Percentiles rank a stretch among this genome's conserved stretches.
These are phyloP conservation scores for Aspergillus fumigatus DNA, from an alignment of 2,329 filamentous ascomycete genomes.

Conservation along the genomic window DNA sequence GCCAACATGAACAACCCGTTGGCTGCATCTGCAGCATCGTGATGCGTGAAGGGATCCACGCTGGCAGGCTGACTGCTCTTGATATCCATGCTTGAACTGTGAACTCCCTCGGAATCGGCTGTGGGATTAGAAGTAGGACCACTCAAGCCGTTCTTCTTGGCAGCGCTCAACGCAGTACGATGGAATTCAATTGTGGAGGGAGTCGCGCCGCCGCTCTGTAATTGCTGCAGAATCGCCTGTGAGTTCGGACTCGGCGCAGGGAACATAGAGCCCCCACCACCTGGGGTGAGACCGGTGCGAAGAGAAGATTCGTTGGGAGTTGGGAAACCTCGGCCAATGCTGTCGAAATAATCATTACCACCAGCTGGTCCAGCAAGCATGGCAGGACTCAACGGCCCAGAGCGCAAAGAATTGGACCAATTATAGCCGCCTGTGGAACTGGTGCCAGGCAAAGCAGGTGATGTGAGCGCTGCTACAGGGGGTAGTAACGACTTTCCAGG, in stretches of 20 bases:
- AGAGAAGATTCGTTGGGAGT: slow-evolving; percentile 96
- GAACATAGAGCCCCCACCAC: slow-evolving; percentile 96
- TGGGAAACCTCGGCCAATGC: slow-evolving; percentile 76
- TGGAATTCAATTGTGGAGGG: slow-evolving; percentile 93
- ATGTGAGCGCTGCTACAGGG: slow-evolving; percentile 84
- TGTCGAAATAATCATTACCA: slow-evolving; percentile 83
- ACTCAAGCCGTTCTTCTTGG: slow-evolving; percentile 53
- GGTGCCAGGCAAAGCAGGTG: slow-evolving; percentile 75
- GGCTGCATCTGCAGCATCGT: slow-evolving; percentile 88
- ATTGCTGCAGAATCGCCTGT: slow-evolving; percentile 72
- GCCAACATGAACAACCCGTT: slow-evolving; percentile 92
- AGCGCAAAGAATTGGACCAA: slow-evolving; percentile 84
- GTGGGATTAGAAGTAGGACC: slow-evolving; percentile 40
- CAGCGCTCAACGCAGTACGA: slow-evolving; percentile 79
- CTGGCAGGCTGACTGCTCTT: slow-evolving; percentile 44
- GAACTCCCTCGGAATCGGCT: slow-evolving; percentile 34
- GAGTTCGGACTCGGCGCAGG: slow-evolving; percentile 84
- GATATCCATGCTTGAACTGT: slow-evolving; percentile 40
- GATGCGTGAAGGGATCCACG: slow-evolving; percentile 71
- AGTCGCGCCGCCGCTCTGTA: slow-evolving; percentile 77
- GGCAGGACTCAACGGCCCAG: slow-evolving; percentile 89
- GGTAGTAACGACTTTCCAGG: slow-evolving; percentile 79
- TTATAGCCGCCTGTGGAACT: slow-evolving; percentile 66
- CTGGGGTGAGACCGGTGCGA: slow-evolving; percentile 85
- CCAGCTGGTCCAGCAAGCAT: slow-evolving; percentile 82